A percentile compares a stretch with the other conserved stretches of the same genome.
phyloP scores from a whole-genome alignment of 2,329 filamentous ascomycete genomes.

The Phoma sp. region DNA sequence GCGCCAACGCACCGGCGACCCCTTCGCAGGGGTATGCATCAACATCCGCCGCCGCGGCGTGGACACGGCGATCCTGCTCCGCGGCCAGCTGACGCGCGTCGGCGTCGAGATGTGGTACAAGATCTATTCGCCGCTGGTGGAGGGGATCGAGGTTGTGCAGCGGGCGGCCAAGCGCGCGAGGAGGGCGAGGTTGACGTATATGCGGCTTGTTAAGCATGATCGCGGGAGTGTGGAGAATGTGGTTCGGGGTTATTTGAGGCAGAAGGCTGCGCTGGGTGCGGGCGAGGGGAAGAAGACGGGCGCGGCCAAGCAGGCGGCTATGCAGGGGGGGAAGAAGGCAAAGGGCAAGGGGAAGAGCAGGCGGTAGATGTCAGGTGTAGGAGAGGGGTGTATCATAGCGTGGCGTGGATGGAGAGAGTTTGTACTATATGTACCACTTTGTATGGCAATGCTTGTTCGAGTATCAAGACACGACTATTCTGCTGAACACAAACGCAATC shows the following conservation, averaged over 20 bases:
- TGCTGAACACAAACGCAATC: too few relatives aligned
- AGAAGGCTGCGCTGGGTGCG: constrained; percentile 46
- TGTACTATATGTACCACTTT: neutral
- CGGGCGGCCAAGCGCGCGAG: constrained; percentile 82
- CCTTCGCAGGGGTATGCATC: constrained; percentile 87
- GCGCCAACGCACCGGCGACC: constrained; percentile 82
- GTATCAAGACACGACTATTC: too few relatives aligned
- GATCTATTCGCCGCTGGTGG: constrained; percentile 87
- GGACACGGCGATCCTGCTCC: constrained; percentile 85
- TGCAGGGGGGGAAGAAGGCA: constrained; percentile 38
- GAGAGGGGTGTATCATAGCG: constrained; percentile 4
- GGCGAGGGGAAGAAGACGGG: constrained; percentile 40
- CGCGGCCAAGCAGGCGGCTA: constrained; percentile 24
- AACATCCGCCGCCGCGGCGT: constrained; percentile 84
- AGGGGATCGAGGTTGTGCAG: constrained; percentile 93
- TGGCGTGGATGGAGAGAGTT: neutral
- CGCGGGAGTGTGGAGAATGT: constrained; percentile 48
- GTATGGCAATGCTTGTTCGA: neutral
- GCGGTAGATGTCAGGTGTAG: constrained; percentile 16
- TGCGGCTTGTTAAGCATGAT: constrained; percentile 63
- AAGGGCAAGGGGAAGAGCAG: constrained; percentile 40
- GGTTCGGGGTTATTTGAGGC: constrained; percentile 45
- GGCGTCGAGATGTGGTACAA: constrained; percentile 99
- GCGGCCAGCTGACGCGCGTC: constrained; percentile 83
- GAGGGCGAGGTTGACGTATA: constrained; percentile 86